phyloP scores from a whole-genome alignment of 129 eudicot genomes.

The Ambrosia trifida region DNA sequence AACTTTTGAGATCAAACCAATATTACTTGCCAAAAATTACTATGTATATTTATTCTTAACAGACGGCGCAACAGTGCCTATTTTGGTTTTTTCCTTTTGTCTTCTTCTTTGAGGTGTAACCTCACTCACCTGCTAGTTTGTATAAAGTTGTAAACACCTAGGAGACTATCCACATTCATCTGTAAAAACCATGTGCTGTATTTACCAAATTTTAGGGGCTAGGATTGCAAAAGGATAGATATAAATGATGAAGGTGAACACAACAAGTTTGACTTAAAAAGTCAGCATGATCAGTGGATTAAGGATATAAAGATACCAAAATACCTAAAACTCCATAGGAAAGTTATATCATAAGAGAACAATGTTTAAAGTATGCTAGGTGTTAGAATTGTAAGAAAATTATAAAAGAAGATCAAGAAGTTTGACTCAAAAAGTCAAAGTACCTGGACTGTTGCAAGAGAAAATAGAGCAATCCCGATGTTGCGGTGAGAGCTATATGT shows the following conservation, averaged over 20 bases:
- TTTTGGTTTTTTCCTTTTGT: too few relatives aligned
- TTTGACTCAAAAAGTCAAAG: conserved; percentile 24
- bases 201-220: neutral
- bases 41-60: too few relatives aligned
- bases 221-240: conserved; percentile 6
- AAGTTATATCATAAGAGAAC: neutral
- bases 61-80: too few relatives aligned
- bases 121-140: too few relatives aligned
- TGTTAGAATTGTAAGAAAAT: neutral
- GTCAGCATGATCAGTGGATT: conserved; percentile 14
- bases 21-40: neutral
- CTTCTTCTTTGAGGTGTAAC: too few relatives aligned
- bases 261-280: conserved; percentile 15
- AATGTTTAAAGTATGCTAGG: neutral
- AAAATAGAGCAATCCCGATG: conserved; percentile 80
- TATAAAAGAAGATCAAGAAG: neutral
- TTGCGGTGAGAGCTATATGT: conserved; percentile 49
- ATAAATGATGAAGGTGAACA: conserved; percentile 1
- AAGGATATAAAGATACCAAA: neutral
- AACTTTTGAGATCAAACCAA: conserved; percentile 17
- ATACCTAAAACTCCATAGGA: neutral
- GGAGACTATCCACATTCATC: neutral
- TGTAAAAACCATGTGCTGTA: neutral
- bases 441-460: conserved; percentile 92
- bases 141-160: neutral